Evolutionary conservation across 1,284 basidiomycete genomes (phyloP).

Genomic region (Ustilago bromivora): DNA sequence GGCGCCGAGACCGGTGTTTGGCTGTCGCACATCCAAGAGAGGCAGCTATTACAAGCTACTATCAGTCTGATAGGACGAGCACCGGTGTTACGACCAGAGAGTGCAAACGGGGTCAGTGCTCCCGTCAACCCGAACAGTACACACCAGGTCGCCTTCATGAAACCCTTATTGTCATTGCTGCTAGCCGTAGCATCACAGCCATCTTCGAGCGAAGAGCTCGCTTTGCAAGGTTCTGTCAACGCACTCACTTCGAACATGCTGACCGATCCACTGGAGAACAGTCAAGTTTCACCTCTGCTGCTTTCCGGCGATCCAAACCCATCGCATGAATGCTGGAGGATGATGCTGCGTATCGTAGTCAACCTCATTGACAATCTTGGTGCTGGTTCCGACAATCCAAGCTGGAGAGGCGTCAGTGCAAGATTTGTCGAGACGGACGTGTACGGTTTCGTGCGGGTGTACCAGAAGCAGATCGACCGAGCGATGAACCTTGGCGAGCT

Average conservation of each 20-base stretch:
- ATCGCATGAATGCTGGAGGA: slow-evolving; percentile 83
- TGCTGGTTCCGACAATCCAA: slow-evolving; percentile 32
- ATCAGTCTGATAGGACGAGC: slow-evolving; percentile 80
- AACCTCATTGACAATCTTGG: slow-evolving; percentile 76
- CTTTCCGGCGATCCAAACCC: slow-evolving; percentile 80
- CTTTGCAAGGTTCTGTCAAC: slow-evolving; percentile 82
- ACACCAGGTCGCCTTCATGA: slow-evolving; percentile 45
- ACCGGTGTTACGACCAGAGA: slow-evolving; percentile 43
- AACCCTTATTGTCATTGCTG: slow-evolving; percentile 82
- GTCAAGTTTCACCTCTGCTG: slow-evolving; percentile 78
- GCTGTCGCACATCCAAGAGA: slow-evolving; percentile 84
- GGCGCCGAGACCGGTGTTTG: slow-evolving; percentile 81
- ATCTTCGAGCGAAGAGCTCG: slow-evolving; percentile 83
- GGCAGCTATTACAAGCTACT: slow-evolving; percentile 81
- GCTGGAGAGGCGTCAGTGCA: slow-evolving; percentile 72
- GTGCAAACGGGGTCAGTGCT: slow-evolving; percentile 13
- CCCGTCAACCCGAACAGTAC: slow-evolving; percentile 35
- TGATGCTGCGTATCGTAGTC: slow-evolving; percentile 84
- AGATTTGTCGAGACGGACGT: slow-evolving; percentile 89
- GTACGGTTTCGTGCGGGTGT: slow-evolving; percentile 85
- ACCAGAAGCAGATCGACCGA: slow-evolving; percentile 81
- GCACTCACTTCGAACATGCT: slow-evolving; percentile 87
- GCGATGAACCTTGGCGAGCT: slow-evolving; percentile 81
- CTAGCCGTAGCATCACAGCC: slow-evolving; percentile 83
- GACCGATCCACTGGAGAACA: slow-evolving; percentile 79